phyloP scores from a whole-genome alignment of 169 alveolate genomes.

The Babesia gibsoni region DNA sequence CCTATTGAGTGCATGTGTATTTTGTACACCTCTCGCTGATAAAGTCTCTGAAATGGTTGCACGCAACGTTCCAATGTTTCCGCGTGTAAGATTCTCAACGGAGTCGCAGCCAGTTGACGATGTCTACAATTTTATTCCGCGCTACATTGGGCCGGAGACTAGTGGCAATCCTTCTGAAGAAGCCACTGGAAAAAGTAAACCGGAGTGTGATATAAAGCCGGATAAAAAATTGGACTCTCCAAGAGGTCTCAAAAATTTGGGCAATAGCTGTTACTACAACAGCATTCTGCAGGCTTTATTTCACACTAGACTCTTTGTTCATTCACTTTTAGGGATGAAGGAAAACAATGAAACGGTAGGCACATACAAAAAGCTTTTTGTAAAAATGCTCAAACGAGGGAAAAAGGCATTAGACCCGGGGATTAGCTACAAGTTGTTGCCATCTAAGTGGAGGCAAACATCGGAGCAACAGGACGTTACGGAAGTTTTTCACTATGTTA shows the following conservation, averaged over 20 bases:
- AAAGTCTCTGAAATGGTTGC: neutral
- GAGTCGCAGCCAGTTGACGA: neutral
- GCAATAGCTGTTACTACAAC: conserved; percentile 95
- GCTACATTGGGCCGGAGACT: too few relatives aligned
- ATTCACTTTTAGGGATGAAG: conserved; percentile 31
- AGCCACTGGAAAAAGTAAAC: too few relatives aligned
- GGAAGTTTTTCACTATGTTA: conserved; percentile 65
- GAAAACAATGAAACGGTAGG: neutral
- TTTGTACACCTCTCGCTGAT: conserved; percentile 3
- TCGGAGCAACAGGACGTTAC: conserved; percentile 79
- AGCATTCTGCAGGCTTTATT: conserved; percentile 91
- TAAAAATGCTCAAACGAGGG: conserved; percentile 58
- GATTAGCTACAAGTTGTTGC: conserved; percentile 57
- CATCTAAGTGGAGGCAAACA: conserved; percentile 49
- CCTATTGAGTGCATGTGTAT: conserved; percentile 12
- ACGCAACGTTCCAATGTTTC: conserved; percentile 23
- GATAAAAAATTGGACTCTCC: conserved; percentile 19
- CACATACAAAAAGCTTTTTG: conserved; percentile 34
- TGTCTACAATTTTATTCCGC: neutral
- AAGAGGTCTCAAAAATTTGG: conserved; percentile 88
- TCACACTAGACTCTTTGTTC: conserved; percentile 81
- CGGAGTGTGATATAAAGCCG: neutral
- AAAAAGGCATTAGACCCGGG: conserved; percentile 59
- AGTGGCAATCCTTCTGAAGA: too few relatives aligned
- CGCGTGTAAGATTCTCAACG: conserved; percentile 3